phyloP scores from a whole-genome alignment of 139 green algal species.

The Trebouxia sp. region DNA sequence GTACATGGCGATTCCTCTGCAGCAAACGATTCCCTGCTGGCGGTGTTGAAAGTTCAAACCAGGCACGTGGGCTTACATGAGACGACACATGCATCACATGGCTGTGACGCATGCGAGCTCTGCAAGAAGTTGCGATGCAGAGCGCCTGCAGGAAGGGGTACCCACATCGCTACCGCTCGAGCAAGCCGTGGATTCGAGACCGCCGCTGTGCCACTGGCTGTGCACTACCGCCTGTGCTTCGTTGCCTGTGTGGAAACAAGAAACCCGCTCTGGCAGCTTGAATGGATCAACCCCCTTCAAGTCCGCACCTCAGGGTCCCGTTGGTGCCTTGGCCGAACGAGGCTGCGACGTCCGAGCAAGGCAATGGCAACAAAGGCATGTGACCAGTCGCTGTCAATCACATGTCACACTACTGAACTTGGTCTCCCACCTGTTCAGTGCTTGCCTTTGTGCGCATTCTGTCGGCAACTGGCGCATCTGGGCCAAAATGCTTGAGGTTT shows the following conservation, averaged over 20 bases:
- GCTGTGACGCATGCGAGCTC: not conserved
- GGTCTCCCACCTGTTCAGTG: too few species aligned
- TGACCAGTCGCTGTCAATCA: not conserved
- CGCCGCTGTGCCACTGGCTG: too few species aligned
- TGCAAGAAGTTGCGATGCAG: not conserved
- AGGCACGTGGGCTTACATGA: not conserved
- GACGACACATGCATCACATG: not conserved
- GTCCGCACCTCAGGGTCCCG: constrained; percentile 25
- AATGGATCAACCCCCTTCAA: constrained; percentile 17
- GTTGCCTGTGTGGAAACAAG: too few species aligned
- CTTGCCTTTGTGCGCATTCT: not conserved
- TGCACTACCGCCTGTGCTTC: too few species aligned
- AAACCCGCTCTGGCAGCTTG: too few species aligned
- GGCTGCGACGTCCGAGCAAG: not conserved
- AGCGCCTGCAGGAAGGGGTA: too few species aligned
- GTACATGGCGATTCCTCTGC: too few species aligned
- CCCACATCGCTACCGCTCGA: too few species aligned
- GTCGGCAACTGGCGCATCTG: not conserved
- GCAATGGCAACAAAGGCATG: not conserved
- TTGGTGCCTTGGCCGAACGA: constrained; percentile 21
- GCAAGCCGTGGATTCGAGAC: too few species aligned
- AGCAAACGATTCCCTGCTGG: not conserved
- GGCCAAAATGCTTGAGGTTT: too few species aligned
- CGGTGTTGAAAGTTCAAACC: not conserved
- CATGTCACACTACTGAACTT: too few species aligned